phyloP scores from a whole-genome alignment of 106 monocot species.

The Apostasia ramifera region DNA sequence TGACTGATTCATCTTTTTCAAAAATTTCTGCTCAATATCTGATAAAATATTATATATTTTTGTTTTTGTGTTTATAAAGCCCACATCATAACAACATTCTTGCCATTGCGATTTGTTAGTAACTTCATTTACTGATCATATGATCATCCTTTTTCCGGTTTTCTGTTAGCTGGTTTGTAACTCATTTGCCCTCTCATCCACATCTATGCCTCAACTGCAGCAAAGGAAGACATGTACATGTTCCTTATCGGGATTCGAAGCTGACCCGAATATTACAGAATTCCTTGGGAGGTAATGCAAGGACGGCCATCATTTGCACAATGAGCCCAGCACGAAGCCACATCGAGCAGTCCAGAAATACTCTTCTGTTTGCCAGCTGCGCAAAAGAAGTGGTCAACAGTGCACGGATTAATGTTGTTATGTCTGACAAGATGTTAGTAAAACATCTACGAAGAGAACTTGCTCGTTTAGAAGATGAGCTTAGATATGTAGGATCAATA shows the following conservation, averaged over 20 bases:
- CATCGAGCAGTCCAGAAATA: constrained; percentile 62
- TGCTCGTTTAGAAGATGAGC: constrained; percentile 65
- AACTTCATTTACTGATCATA: neutral
- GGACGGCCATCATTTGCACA: constrained; percentile 75
- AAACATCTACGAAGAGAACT: constrained; percentile 82
- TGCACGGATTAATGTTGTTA: constrained; percentile 67
- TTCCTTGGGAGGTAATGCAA: constrained; percentile 61
- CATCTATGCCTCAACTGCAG: constrained; percentile 17
- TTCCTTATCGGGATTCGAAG: constrained; percentile 79
- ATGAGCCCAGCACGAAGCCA: constrained; percentile 76
- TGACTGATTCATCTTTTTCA: too few relatives aligned
- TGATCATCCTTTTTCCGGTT: neutral
- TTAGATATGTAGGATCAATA: constrained; percentile 38
- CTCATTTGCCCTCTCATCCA: neutral
- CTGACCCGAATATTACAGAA: constrained; percentile 66
- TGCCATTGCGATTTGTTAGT: too few relatives aligned
- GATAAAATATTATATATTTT: too few relatives aligned
- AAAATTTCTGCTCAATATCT: too few relatives aligned
- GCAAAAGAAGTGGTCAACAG: constrained; percentile 62
- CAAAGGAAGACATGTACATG: constrained; percentile 58
- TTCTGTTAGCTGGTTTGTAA: neutral
- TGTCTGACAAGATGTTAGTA: constrained; percentile 89
- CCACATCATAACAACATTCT: too few relatives aligned
- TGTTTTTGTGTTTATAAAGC: too few relatives aligned
- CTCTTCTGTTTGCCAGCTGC: constrained; percentile 62